Evolutionary conservation across 2,329 filamentous ascomycete genomes (phyloP), one percentile per base, ranked within the genome.

Genomic region (Cryphonectria radicalis): DNA sequence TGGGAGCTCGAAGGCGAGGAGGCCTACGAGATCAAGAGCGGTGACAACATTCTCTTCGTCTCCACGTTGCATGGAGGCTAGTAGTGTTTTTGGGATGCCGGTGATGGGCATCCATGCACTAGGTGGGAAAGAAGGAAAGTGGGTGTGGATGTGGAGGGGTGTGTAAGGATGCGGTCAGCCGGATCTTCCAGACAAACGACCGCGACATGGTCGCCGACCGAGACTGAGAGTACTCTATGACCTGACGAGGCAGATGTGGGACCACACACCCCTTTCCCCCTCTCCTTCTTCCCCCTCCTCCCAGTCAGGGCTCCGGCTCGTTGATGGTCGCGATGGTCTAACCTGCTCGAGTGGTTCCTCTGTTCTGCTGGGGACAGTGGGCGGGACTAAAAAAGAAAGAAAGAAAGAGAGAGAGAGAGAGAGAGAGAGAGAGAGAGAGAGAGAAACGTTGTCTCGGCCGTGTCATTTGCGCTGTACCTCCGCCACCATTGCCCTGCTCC

Each of bases 1-100:
- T 99, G 96, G 96, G 96, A 98, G 81, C 88, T 99, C 17, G 96
- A 98, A 82, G 96, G 95, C 25, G 95, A 98, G 82, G 94, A 96
- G 79, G 88, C 90, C 75, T 98, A 98, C 79, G 91, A 94, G 81
- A 83, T 99, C 71, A 90, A 95, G 82, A 82, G 85, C 73, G 88
- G 90, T 71, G 96, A 99, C 83, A 95, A 93, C 79, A 93, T 99
- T 76, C 86, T 98, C 75, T 99, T 99, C 82, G 95, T 99, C 73
- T 98, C 95, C 73, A 99, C 96, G 25, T 85, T 99, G 73, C 96
- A 99, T 81, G 96, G 96, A 71, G 96, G 96, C 73, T 98, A 88
- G 77, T 6, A 19, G n/a, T n/a, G n/a, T n/a, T 50, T 22, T 22
- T 11, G 11, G 43, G 19, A 10, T 46, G 14, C n/a, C 37, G 35